Base-by-base conservation (phyloP, 768 basidiomycete species). In the Panus rudis region DNA sequence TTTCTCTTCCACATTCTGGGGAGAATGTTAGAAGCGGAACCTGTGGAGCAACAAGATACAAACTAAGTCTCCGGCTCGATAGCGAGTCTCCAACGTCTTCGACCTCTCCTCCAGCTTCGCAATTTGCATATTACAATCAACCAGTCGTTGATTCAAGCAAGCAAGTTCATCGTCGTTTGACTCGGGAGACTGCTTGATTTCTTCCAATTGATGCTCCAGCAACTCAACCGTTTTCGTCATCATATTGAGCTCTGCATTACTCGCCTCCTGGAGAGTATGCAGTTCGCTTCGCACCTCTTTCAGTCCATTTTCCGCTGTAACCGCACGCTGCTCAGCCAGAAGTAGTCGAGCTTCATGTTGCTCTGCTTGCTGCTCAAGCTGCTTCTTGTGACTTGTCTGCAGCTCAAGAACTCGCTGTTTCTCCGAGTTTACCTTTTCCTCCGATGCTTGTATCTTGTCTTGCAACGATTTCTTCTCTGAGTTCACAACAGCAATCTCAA, bases 401-500 rank as follows among this genome's bases (percentile, higher is more conserved):
- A 53, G 14, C 4, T 37, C 26, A 5, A 16, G 21, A 2, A 42
- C 3, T 2, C 40, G 39, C 8, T 42, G 43, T 8, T 57, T 50
- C 22, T 55, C 43, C 2, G 43, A 34, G 25, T 39, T 41, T 6
- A 53, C 21, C 4, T 48, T 37, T 7, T 28, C 28, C 6, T 54
- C 48, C 41, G 52, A 38, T 10, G 41, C 46, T 4, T 53, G 49
- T 10, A 58, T 41, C 10, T 48, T 52, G 7, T 42, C 37, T 32
- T 65, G 50, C 14, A 71, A 52, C 11, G 51, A 46, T 4, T 54
- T 24, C 23, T 69, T 71, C 41, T 70, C 67, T 42, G 71, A 70
- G 13, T 65, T 57, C 4, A 75, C 50, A 3, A 70, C 55, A 1
- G 66, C 63, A 7, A 72, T 55, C 37, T 75, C 70, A 26, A 52